These are phyloP conservation scores for Hyaloperonospora brassicae DNA, from an alignment of 352 stramenopile species.

Conservation along the genomic window DNA sequence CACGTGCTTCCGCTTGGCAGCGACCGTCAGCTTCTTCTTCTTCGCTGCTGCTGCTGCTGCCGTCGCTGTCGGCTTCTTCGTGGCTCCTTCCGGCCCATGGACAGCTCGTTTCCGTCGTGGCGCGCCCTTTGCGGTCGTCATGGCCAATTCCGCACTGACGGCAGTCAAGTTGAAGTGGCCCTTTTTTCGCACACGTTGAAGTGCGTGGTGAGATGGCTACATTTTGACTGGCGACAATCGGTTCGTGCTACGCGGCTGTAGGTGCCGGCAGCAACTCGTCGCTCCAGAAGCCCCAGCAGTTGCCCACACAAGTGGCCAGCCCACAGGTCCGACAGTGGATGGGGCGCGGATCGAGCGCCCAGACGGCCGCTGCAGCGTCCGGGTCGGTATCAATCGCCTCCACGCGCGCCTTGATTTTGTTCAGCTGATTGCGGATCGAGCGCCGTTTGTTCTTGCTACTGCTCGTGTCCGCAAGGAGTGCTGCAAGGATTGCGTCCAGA, in stretches of 20 bases:
- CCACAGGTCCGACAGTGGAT: slow-evolving; percentile 68
- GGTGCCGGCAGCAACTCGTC: slow-evolving; percentile 30
- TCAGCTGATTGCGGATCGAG: slow-evolving; percentile 60
- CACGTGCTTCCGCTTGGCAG: slow-evolving; percentile 34
- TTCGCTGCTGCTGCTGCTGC: too few relatives aligned
- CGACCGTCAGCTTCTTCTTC: slow-evolving; percentile 37
- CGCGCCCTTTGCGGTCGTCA: slow-evolving; percentile 15
- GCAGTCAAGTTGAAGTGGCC: slow-evolving; percentile 10
- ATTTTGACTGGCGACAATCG: slow-evolving; percentile 6
- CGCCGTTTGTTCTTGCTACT: slow-evolving; percentile 65
- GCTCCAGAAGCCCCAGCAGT: slow-evolving; percentile 75
- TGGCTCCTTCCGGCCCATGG: slow-evolving; percentile 1
- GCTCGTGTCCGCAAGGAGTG: slow-evolving; percentile 39
- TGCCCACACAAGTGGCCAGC: slow-evolving; percentile 41
- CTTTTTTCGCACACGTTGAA: slow-evolving; percentile 1
- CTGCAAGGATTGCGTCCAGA: slow-evolving; percentile 45
- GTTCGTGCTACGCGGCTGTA: background rate
- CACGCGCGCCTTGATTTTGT: slow-evolving; percentile 46
- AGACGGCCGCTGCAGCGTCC: slow-evolving; percentile 27
- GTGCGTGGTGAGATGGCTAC: slow-evolving; percentile 16
- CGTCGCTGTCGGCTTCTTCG: slow-evolving; percentile 31
- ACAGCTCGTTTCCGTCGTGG: slow-evolving; percentile 13
- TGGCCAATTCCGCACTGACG: slow-evolving; percentile 23
- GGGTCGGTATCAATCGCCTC: slow-evolving; percentile 36
- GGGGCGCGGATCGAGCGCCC: slow-evolving; percentile 26